These are phyloP conservation scores for Leavenworthia alabamica DNA, from an alignment of 345 rosid genomes.

Conservation along the genomic window DNA sequence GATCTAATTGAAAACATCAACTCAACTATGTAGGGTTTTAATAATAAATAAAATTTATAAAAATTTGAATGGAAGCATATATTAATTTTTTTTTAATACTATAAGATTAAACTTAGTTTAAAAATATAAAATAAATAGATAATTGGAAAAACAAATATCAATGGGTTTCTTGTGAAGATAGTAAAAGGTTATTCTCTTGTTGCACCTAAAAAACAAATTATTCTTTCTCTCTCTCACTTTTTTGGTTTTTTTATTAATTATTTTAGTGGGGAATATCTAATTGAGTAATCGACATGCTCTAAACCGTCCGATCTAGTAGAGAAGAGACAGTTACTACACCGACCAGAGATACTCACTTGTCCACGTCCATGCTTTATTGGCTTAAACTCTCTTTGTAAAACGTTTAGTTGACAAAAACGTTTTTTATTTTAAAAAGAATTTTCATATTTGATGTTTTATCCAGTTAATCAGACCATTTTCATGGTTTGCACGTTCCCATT, in stretches of 20 bases:
- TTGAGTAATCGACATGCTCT: no score
- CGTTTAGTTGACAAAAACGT: not conserved
- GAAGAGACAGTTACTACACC: not conserved
- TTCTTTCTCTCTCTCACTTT: no score
- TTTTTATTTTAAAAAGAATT: not conserved
- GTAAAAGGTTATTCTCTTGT: no score
- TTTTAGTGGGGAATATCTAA: no score
- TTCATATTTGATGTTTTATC: not conserved
- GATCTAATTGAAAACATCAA: not conserved
- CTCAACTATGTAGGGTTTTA: not conserved
- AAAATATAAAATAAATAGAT: no score
- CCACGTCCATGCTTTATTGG: not conserved
- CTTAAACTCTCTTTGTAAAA: not conserved
- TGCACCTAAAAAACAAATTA: no score
- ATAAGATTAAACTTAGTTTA: no score
- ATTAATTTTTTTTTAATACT: no score
- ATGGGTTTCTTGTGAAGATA: no score
- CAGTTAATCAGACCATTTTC: not conserved
- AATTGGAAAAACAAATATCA: no score
- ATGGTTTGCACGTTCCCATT: conserved; percentile 4
- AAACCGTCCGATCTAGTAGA: conserved; percentile 1
- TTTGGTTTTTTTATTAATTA: no score
- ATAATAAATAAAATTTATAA: not conserved
- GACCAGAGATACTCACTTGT: not conserved
- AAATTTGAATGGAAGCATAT: not conserved